Evolutionary conservation across 208 protist genomes (phyloP), one percentile per base, ranked within the genome.

Genomic region (Leishmania braziliensis): DNA sequence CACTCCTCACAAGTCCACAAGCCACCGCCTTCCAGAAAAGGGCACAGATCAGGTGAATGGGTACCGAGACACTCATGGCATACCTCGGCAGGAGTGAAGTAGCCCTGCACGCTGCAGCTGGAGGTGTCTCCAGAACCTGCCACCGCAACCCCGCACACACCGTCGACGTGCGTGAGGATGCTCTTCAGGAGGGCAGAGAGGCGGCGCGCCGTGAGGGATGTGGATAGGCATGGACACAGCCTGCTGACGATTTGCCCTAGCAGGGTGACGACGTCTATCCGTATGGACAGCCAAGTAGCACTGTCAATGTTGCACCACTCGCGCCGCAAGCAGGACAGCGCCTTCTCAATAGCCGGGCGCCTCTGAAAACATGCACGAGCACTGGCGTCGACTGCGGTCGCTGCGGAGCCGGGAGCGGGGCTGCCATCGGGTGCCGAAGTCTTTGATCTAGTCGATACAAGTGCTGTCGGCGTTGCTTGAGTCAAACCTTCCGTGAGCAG

Each of bases 11-110:
- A 98, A 3, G 79, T 66, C 92, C 95, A 97, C 76, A 56, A 16
- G 1, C 79, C 87, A 8, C 58, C 20, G 53, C 75, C 60, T 10
- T 80, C 82, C 23, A 29, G 43, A 58, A 86, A 91, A 5, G 78
- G 84, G 75, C 93, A 98, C 18, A 95, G 78, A 77, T 87, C 86
- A 14, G 33, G 70, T 5, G 86, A 86, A 75, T 96, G 95, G 6
- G 86, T 88, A 14, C 93, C 93, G 29, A 96, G 89, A 69, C 95
- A 96, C 75, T 90, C 81, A 60, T 78, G 84, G 78, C 92, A 96
- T 60, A 81, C 14, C 80, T 91, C 89, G 43, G 84, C 68, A 6
- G 70, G 20, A 10, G 36, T 39, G 65, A 88, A 88, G 69, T 85
- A 84, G 75, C 73, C 43, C 50, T 66, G 56, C 36, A 26, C 76